Base-by-base conservation (phyloP, 2,329 filamentous ascomycete genomes). In the Diaporthe sp. region DNA sequence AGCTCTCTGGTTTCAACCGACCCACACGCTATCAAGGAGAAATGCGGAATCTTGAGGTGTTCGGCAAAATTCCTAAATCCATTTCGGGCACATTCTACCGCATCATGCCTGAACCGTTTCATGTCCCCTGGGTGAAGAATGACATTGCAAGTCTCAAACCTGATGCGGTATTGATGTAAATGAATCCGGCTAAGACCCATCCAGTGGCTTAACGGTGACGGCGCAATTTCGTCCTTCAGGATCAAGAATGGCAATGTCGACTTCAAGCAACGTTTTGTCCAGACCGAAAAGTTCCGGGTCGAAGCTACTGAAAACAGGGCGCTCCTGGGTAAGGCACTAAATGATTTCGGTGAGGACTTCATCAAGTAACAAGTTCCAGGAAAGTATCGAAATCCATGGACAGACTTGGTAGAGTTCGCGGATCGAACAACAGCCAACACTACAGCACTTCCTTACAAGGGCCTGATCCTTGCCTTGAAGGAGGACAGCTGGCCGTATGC, bases 361-460 rank as follows among this genome's bases (percentile, higher is more conserved):
- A n/a, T 35, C 15, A 22, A 58, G 30, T 58, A 35, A 58, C 55
- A 58, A 12, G 17, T 58, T 58, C 19, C 55, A 58, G 55, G 55
- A 19, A 58, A 58, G 38, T 58, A 58, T 17, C 55, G 55, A 19
- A 58, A 58, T 35, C 55, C 55, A 35, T 58, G 55, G 55, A 58
- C 55, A 4, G 55, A 58, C 55, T 58, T 58, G 55, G 55, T 58
- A 35, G 55, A 58, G 30, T 58, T 58, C 9, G 55, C 55, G 9
- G 55, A 58, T 13, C 17, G 55, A 2, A 58, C 55, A 9, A 58
- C 55, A 35, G 55, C 55, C 30, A 58, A 58, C 17, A 38, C 55
- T n/a, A 58, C 55, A 12, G 55, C 55, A 33, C 55, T 58, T 19
- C 55, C 55, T n/a, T 58, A 58, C 1, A 58, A 58, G 55, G 55